These are phyloP conservation scores for Cordyceps farinosa DNA, from an alignment of 2,329 filamentous ascomycete genomes.

Conservation along the genomic window DNA sequence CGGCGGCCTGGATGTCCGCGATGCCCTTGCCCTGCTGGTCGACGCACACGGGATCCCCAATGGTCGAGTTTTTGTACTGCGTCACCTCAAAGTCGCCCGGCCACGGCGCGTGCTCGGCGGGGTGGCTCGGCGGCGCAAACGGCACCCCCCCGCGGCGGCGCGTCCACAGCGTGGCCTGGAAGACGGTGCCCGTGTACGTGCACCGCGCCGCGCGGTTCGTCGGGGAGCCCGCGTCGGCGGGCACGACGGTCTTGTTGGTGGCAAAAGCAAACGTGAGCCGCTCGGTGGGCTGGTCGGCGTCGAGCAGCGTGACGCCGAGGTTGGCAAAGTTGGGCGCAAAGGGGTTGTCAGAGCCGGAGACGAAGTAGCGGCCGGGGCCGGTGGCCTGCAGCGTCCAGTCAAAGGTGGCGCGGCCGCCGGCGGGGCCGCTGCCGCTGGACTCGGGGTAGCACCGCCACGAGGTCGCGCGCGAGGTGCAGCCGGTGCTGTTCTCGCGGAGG, in stretches of 20 bases:
- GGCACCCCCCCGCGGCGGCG: conserved; percentile 28
- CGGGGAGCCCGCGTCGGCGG: conserved; percentile 40
- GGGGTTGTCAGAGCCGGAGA: conserved; percentile 54
- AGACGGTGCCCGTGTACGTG: conserved; percentile 53
- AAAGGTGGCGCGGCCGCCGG: conserved; percentile 46
- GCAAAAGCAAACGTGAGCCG: conserved; percentile 55
- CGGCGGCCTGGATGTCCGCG: conserved; percentile 35
- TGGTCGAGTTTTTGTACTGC: conserved; percentile 41
- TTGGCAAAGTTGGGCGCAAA: conserved; percentile 56
- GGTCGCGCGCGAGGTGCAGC: conserved; percentile 54
- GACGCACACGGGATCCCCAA: conserved; percentile 52
- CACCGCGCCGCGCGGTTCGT: conserved; percentile 49
- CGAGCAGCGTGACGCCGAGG: conserved; percentile 45
- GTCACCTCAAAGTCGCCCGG: conserved; percentile 55
- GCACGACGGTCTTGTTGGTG: conserved; percentile 50
- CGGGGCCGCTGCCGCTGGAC: conserved; percentile 26
- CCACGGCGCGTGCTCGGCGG: conserved; percentile 43
- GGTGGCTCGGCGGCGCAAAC: conserved; percentile 21
- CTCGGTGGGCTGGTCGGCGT: conserved; percentile 46
- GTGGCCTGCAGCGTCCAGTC: conserved; percentile 43
- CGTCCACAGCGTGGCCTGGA: conserved; percentile 61
- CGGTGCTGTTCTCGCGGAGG: conserved; percentile 49
- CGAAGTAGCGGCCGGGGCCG: conserved; percentile 39
- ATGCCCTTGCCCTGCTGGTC: conserved; percentile 36
- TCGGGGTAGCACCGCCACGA: conserved; percentile 64